phyloP scores from a whole-genome alignment of 1,139 yeast species.

The Geotrichum aggregatum region DNA sequence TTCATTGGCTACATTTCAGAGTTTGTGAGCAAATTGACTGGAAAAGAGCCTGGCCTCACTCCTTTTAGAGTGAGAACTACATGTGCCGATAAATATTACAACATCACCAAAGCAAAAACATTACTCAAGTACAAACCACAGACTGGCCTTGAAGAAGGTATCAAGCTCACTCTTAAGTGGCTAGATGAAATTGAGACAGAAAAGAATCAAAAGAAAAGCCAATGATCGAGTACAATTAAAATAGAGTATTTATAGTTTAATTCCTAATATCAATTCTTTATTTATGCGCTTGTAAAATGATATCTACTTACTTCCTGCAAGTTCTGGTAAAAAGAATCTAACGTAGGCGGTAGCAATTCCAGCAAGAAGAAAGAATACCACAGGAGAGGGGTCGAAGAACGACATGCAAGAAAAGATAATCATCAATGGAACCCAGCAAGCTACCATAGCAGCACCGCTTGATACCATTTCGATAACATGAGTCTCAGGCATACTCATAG shows the following conservation, averaged over 20 bases:
- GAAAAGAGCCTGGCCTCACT: conserved; percentile 91
- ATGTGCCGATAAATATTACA: conserved; percentile 93
- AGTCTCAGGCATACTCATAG: not conserved
- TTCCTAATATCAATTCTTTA: not conserved
- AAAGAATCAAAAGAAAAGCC: conserved; percentile 13
- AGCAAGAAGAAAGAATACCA: conserved; percentile 20
- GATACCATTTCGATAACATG: conserved; percentile 9
- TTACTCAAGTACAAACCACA: conserved; percentile 76
- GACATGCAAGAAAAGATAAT: conserved; percentile 19
- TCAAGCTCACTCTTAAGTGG: conserved; percentile 76
- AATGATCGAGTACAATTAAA: not conserved
- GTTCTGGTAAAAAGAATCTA: conserved; percentile 21
- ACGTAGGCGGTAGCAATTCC: conserved; percentile 22
- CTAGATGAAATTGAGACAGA: conserved; percentile 58
- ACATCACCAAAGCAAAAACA: conserved; percentile 78
- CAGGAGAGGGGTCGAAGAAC: conserved; percentile 20
- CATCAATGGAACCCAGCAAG: conserved; percentile 22
- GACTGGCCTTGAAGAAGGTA: conserved; percentile 79
- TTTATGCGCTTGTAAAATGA: not conserved
- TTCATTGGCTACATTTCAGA: conserved; percentile 76
- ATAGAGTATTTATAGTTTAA: not conserved
- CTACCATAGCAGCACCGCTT: conserved; percentile 18
- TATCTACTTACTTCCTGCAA: conserved; percentile 13
- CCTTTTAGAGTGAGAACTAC: conserved; percentile 91
- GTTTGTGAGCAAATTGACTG: conserved; percentile 58